Evolutionary conservation across 805 yeast genomes (phyloP).

Genomic region (Metschnikowia cubensis): DNA sequence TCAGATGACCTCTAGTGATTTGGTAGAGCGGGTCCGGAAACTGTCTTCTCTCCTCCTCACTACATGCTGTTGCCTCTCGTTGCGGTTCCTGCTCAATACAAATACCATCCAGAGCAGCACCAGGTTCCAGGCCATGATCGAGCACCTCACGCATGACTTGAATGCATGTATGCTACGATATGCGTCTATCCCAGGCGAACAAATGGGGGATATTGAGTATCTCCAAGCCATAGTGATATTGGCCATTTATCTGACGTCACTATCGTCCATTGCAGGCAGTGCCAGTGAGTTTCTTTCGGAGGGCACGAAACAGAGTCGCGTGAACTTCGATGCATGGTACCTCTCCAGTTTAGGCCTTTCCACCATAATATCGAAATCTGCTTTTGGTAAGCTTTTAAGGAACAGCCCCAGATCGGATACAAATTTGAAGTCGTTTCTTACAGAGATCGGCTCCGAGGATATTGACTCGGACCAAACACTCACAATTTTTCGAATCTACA

Average conservation of each 20-base stretch:
- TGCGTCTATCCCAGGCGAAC: conserved; percentile 21
- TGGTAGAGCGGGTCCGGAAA: conserved; percentile 46
- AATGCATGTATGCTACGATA: conserved; percentile 38
- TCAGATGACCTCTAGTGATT: conserved; percentile 41
- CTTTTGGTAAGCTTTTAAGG: conserved; percentile 34
- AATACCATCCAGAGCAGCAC: conserved; percentile 22
- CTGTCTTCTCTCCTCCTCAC: conserved; percentile 64
- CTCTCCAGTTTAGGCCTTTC: conserved; percentile 63
- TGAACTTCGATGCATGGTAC: conserved; percentile 66
- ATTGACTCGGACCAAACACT: conserved; percentile 43
- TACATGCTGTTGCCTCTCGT: conserved; percentile 58
- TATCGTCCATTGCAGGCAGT: conserved; percentile 41
- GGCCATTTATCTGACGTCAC: conserved; percentile 59
- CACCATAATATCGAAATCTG: conserved; percentile 53
- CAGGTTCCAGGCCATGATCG: conserved; percentile 39
- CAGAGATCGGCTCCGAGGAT: conserved; percentile 14
- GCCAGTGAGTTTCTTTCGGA: background rate
- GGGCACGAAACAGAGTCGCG: background rate
- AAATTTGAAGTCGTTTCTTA: conserved; percentile 5
- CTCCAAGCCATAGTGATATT: conserved; percentile 65
- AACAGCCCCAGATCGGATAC: conserved; percentile 1
- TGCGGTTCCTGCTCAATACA: conserved; percentile 44
- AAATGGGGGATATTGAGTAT: conserved; percentile 45
- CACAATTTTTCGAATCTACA: conserved; percentile 63
- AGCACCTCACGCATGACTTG: conserved; percentile 48